These are phyloP conservation scores for Arachnopeziza araneosa DNA, from an alignment of 2,329 filamentous ascomycete genomes.

Conservation along the genomic window DNA sequence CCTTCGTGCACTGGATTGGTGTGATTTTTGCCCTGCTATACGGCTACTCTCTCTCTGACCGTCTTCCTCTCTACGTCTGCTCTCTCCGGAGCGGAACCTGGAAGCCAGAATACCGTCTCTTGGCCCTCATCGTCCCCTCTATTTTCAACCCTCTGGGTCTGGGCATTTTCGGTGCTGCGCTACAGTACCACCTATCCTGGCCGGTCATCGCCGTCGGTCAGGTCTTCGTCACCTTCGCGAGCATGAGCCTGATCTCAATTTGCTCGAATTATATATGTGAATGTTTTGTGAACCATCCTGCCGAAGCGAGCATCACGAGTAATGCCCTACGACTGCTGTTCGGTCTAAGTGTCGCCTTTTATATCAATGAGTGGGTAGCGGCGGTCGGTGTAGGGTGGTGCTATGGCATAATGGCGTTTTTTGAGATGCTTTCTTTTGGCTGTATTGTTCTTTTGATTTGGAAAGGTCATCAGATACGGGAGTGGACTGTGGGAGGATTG, in stretches of 20 bases:
- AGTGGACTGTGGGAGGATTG: constrained; percentile 11
- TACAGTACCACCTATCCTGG: constrained; percentile 38
- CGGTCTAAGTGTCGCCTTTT: constrained; percentile 36
- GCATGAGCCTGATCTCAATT: constrained; percentile 11
- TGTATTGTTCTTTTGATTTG: constrained; percentile 28
- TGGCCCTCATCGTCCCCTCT: constrained; percentile 27
- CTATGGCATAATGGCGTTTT: constrained; percentile 38
- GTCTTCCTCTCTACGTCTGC: constrained; percentile 30
- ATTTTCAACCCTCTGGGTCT: constrained; percentile 32
- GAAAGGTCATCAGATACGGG: constrained; percentile 25
- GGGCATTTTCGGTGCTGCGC: constrained; percentile 34
- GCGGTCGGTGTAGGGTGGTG: constrained; percentile 35
- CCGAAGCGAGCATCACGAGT: constrained; percentile 32
- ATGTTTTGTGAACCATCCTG: constrained; percentile 33
- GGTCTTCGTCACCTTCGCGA: constrained; percentile 36
- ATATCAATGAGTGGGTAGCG: constrained; percentile 34
- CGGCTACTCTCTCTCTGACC: constrained; percentile 35
- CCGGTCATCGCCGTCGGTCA: constrained; percentile 35
- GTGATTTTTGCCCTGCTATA: constrained; percentile 33
- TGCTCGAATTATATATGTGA: constrained; percentile 16
- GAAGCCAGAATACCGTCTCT: constrained; percentile 37
- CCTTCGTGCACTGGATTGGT: constrained; percentile 38
- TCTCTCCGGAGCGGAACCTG: constrained; percentile 24
- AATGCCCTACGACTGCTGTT: constrained; percentile 34
- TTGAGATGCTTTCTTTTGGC: constrained; percentile 26